These are phyloP conservation scores for Rhizopogon sp. DNA, from an alignment of 768 basidiomycete species.

Conservation along the genomic window DNA sequence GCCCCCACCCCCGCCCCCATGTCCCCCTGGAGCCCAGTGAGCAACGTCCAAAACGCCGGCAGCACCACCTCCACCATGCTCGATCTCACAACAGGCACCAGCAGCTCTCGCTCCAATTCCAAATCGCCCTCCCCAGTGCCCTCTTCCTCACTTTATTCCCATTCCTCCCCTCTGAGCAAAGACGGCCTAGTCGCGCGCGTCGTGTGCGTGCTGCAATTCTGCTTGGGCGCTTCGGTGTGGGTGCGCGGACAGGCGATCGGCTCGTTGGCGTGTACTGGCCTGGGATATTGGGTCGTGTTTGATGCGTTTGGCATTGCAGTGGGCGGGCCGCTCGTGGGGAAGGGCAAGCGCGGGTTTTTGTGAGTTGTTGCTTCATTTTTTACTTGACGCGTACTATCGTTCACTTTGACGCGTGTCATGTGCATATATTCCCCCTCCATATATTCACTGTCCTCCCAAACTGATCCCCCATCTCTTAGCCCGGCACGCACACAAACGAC, in stretches of 20 bases:
- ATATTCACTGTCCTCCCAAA: no score
- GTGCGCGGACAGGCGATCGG: constrained; percentile 84
- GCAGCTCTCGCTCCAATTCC: constrained; percentile 16
- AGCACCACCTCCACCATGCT: neutral
- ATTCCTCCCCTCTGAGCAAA: neutral
- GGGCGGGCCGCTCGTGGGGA: constrained; percentile 20
- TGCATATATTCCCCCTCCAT: neutral
- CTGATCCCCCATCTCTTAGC: constrained; percentile 27
- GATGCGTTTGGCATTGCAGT: constrained; percentile 77
- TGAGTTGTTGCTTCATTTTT: constrained; percentile 38
- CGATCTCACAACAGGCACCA: neutral
- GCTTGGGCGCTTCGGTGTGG: constrained; percentile 77
- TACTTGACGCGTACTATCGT: neutral
- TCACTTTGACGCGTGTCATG: constrained; percentile 4
- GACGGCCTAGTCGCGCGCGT: constrained; percentile 17
- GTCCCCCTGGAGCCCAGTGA: constrained; percentile 59
- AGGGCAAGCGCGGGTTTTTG: constrained; percentile 47
- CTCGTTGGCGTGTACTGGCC: constrained; percentile 80
- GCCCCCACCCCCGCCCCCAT: constrained; percentile 56
- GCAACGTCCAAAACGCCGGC: neutral
- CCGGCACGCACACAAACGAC: constrained; percentile 66
- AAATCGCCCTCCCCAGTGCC: constrained; percentile 12
- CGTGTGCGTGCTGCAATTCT: constrained; percentile 38
- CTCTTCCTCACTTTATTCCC: constrained; percentile 1
- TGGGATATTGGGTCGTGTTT: constrained; percentile 97